These are phyloP conservation scores for Ogataea populi-albae DNA, from an alignment of 805 yeast species.

Conservation along the genomic window DNA sequence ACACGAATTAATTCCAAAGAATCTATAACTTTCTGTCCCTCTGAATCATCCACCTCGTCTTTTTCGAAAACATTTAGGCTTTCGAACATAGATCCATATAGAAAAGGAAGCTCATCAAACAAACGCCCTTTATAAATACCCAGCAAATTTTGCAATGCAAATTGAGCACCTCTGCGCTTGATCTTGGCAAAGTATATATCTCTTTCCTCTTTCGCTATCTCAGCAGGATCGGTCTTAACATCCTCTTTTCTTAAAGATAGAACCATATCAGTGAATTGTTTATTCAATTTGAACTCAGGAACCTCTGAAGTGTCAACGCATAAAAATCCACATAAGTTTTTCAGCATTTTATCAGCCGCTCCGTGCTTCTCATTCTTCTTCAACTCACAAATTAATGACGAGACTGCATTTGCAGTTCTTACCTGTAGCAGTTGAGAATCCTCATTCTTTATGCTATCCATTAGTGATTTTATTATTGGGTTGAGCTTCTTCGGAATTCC, in stretches of 20 bases:
- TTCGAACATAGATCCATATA: conserved; percentile 61
- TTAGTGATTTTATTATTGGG: conserved; percentile 81
- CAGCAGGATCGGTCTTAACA: conserved; percentile 57
- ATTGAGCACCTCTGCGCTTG: conserved; percentile 81
- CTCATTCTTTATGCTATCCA: conserved; percentile 89
- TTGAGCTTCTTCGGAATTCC: conserved; percentile 85
- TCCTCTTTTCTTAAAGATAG: conserved; percentile 81
- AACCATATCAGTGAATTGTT: conserved; percentile 49
- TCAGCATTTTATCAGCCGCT: conserved; percentile 84
- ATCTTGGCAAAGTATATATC: conserved; percentile 71
- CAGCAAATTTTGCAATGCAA: conserved; percentile 62
- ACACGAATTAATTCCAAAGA: conserved; percentile 80
- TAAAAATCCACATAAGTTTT: conserved; percentile 85
- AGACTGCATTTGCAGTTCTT: conserved; percentile 67
- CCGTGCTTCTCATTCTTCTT: conserved; percentile 55
- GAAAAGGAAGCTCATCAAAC: conserved; percentile 63
- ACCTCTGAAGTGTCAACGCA: conserved; percentile 96
- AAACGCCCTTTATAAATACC: conserved; percentile 49
- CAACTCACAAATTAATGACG: conserved; percentile 60
- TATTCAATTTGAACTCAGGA: conserved; percentile 80
- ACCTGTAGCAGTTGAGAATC: conserved; percentile 61
- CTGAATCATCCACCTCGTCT: conserved; percentile 36
- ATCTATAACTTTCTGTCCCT: conserved; percentile 83
- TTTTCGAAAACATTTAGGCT: conserved; percentile 43
- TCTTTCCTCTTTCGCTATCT: conserved; percentile 54